Base-by-base conservation (phyloP, 1,284 basidiomycete species). In the Cronartium ribicola region DNA sequence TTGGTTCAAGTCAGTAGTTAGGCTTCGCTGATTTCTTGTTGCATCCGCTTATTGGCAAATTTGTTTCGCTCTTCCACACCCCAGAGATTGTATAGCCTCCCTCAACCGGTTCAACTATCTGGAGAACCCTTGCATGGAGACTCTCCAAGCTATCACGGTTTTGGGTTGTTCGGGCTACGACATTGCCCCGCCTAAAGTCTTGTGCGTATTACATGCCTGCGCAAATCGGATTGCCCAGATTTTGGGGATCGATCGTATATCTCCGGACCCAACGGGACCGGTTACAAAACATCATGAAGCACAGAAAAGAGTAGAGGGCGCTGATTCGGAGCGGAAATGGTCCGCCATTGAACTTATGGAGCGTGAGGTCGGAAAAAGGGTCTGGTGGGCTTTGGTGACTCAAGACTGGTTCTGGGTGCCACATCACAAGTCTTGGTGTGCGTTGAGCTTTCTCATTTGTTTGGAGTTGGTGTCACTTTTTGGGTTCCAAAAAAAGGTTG, bases 311-410 rank as follows among this genome's bases (percentile, higher is more conserved):
- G 29, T 57, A 4, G 51, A 57, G 29, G 20, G 4, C 51, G 29
- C 17, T 57, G 51, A 57, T 22, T 57, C 51, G 8, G 29, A 13
- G 20, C 51, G 20, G 51, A 57, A 57, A 57, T 57, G 51, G 51
- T 57, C 51, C 36, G 51, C 51, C 36, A 57, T 57, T 57, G 51
- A 57, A 57, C 51, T 57, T 29, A 57, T 57, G 51, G 51, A 57
- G 14, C 51, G 51, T 10, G 51, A 57, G 51, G 29, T 57, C 14
- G 51, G 10, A 57, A 57, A 57, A 22, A 57, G 51, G 29, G 51
- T 57, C n/a, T 57, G 51, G 51, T 57, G 51, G 51, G 51, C 51
- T 20, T 57, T 57, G n/a, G 51, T 57, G 20, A 57, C 51, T 57
- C 20, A n/a, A 57, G 51, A 57, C 36, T 57, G 51, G 51, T 6